These are phyloP conservation scores for Leptodermis oblonga DNA, from an alignment of 257 asterid species.

Conservation along the genomic window DNA sequence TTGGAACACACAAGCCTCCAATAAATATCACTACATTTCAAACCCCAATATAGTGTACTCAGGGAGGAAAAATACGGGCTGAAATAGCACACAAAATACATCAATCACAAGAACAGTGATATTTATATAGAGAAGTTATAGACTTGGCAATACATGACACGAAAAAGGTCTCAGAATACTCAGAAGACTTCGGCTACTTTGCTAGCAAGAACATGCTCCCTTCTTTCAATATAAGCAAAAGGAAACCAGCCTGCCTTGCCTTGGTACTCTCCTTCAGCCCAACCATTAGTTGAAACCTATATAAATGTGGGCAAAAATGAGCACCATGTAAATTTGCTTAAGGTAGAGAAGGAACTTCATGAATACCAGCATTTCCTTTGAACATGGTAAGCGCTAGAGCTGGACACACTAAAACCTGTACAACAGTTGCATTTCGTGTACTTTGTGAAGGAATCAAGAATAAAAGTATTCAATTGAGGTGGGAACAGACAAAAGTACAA, in stretches of 20 bases:
- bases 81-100: background rate
- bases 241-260: slow-evolving; percentile 99
- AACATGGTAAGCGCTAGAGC: no score
- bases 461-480: background rate
- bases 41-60: no score
- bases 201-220: slow-evolving; percentile 97
- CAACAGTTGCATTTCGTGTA: background rate
- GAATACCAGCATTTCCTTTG: background rate
- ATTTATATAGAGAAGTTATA: background rate
- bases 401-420: no score
- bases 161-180: no score
- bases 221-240: slow-evolving; percentile 77
- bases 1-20: no score
- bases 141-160: slow-evolving; percentile 4
- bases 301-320: slow-evolving; percentile 1
- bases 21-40: no score
- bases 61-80: no score
- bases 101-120: background rate
- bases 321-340: background rate
- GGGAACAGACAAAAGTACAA: background rate
- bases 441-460: background rate
- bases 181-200: slow-evolving; percentile 85
- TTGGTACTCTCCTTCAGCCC: slow-evolving; percentile 99
- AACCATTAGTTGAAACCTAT: slow-evolving; percentile 91
- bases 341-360: no score